Percentiles rank a stretch among this genome's conserved stretches.
These are phyloP conservation scores for Trypethelium eluteriae DNA, from an alignment of 495 filamentous ascomycete species.

Conservation along the genomic window DNA sequence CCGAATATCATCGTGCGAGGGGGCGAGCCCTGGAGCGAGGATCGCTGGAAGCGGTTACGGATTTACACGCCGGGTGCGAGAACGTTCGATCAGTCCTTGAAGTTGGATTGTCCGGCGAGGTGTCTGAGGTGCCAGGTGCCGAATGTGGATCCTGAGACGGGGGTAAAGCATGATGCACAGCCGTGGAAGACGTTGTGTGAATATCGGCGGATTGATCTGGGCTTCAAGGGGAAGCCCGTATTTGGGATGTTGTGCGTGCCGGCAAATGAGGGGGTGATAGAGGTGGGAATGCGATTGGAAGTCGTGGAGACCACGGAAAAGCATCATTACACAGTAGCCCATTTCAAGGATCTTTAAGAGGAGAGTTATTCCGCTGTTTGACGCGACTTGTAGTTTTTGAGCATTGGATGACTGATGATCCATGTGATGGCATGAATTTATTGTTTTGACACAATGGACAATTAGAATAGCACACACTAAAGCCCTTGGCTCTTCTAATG, in stretches of 20 bases:
- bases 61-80: constrained; percentile 16
- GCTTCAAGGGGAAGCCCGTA: constrained; percentile 36
- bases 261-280: constrained; percentile 41
- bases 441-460: too few species aligned
- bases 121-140: constrained; percentile 39
- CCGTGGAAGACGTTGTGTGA: constrained; percentile 39
- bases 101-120: constrained; percentile 35
- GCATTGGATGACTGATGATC: too few species aligned
- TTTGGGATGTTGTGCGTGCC: constrained; percentile 41
- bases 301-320: constrained; percentile 44
- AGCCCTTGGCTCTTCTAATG: neutral
- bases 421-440: too few species aligned
- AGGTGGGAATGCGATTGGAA: constrained; percentile 49
- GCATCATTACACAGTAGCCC: constrained; percentile 28
- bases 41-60: constrained; percentile 35
- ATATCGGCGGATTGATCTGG: constrained; percentile 35
- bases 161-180: constrained; percentile 34
- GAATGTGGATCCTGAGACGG: constrained; percentile 40
- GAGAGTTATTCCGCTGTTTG: neutral
- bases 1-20: constrained; percentile 38
- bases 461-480: neutral
- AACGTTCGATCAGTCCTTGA: constrained; percentile 15
- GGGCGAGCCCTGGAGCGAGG: constrained; percentile 35
- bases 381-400: neutral
- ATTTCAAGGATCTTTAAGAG: constrained; percentile 22